Percentiles rank a stretch among this genome's conserved stretches.
These are phyloP conservation scores for Allium sativum DNA, from an alignment of 106 monocot species.

Conservation along the genomic window DNA sequence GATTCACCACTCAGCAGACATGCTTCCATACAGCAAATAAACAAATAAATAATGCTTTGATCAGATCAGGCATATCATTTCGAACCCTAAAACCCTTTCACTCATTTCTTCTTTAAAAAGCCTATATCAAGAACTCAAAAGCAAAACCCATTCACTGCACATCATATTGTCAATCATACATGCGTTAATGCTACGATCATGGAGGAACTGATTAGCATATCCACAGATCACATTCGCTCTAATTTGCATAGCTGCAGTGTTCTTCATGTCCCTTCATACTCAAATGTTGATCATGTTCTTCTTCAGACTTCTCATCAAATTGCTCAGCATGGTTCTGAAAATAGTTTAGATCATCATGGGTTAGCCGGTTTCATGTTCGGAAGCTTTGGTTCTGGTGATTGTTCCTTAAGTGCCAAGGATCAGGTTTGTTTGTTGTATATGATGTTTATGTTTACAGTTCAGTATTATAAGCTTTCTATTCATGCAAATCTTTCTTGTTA, in stretches of 20 bases:
- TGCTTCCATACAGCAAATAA: neutral
- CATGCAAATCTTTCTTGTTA: neutral
- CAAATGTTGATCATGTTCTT: neutral
- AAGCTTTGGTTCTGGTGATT: too few relatives aligned
- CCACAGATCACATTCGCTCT: neutral
- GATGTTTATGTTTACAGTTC: neutral
- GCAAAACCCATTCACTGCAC: too few relatives aligned
- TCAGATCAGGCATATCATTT: neutral
- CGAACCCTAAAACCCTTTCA: neutral
- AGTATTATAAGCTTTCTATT: neutral
- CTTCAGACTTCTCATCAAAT: too few relatives aligned
- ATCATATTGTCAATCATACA: too few relatives aligned
- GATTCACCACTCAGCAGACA: neutral
- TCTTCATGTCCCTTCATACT: neutral
- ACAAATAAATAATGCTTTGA: neutral
- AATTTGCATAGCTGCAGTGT: neutral
- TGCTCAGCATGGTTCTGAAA: too few relatives aligned
- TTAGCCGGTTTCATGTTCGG: too few relatives aligned
- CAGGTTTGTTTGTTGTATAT: neutral
- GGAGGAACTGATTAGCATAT: neutral
- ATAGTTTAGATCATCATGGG: too few relatives aligned
- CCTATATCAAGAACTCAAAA: conserved; percentile 18
- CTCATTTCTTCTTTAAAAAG: conserved; percentile 4
- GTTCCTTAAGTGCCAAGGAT: too few relatives aligned
- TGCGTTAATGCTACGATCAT: too few relatives aligned